Conservation (phyloP, 371 early-diverging fungal genomes). For the Coemansia sp. region DNA sequence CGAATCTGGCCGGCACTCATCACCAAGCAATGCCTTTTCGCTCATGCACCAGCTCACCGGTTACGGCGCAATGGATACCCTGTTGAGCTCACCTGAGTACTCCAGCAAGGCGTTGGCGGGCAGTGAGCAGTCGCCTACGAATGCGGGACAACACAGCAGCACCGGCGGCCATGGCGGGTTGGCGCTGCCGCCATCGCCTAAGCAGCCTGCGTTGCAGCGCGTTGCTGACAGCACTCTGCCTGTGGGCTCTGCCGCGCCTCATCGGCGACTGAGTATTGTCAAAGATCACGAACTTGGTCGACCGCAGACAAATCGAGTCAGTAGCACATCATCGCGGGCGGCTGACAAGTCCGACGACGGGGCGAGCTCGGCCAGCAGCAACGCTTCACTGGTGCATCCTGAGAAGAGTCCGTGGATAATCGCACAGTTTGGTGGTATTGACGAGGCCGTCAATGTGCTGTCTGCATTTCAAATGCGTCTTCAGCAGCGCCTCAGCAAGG, state of each 20-base stretch:
- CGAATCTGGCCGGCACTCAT: slow-evolving; percentile 30
- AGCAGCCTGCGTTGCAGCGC: background rate
- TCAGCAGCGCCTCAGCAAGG: slow-evolving; percentile 25
- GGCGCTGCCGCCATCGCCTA: background rate
- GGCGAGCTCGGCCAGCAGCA: background rate
- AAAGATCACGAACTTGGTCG: slow-evolving; percentile 32
- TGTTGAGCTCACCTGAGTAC: background rate
- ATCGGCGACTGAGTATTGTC: slow-evolving; percentile 34
- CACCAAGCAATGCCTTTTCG: slow-evolving; percentile 6
- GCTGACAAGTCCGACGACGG: background rate
- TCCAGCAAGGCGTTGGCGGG: background rate
- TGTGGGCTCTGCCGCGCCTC: slow-evolving; percentile 9
- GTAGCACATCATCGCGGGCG: background rate
- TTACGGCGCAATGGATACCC: slow-evolving; percentile 1
- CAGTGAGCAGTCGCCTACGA: background rate
- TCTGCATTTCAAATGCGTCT: slow-evolving; percentile 23
- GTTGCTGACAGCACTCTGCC: background rate
- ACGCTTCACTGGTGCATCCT: background rate
- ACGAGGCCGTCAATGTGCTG: slow-evolving; percentile 19
- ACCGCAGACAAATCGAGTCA: background rate
- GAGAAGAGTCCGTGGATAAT: slow-evolving; percentile 23
- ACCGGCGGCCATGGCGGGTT: too few species aligned
- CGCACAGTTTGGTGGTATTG: slow-evolving; percentile 17
- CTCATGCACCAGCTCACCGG: slow-evolving; percentile 17
- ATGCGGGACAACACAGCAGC: background rate